Base-by-base conservation (phyloP, 805 yeast genomes). In the Starmerella potacharoeniae region DNA sequence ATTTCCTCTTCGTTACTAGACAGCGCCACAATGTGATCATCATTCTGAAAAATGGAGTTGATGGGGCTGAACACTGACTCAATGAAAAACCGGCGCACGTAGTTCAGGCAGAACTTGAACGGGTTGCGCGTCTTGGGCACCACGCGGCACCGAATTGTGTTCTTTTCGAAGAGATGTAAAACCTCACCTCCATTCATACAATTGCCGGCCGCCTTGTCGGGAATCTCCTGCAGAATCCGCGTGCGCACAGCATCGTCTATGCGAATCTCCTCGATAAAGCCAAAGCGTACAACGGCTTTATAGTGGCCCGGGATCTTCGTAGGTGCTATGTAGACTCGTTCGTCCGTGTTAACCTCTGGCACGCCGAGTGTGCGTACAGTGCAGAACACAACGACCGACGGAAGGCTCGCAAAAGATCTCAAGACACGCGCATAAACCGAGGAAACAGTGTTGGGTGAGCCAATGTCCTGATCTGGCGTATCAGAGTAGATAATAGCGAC, bases 271-370 rank as follows among this genome's bases (percentile, higher is more conserved):
- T 60, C 63, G 11, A 52, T 75, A 63, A 77, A 78, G 3, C 82
- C 82, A 55, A 72, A 77, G 30, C 78, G 67, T 6, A 77, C 59
- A 14, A 77, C 67, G 56, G 80, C 77, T 55, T 77, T 67, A 66
- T 74, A 75, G 60, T 77, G 75, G 0, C 80, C 79, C 1, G 73
- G 70, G 30, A 74, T 61, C 8, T 64, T 56, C 40, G 69, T 70
- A 30, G 73, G 61, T 4, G 71, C 74, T 31, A 77, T 56, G 22
- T 73, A 58, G 4, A 76, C 62, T 22, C 75, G 65, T 39, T 75
- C 77, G n/a, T 69, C 73, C 0, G 53, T 60, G 0, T 68, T 66
- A 6, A 77, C 70, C 48, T 60, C 65, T 2, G 83, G 83, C 35
- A 68, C 65, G 6, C 77, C 68, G 28, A 74, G 64, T 5, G 75